Base-by-base conservation (phyloP, 441 rosid genomes). In the Jatropha multifida region DNA sequence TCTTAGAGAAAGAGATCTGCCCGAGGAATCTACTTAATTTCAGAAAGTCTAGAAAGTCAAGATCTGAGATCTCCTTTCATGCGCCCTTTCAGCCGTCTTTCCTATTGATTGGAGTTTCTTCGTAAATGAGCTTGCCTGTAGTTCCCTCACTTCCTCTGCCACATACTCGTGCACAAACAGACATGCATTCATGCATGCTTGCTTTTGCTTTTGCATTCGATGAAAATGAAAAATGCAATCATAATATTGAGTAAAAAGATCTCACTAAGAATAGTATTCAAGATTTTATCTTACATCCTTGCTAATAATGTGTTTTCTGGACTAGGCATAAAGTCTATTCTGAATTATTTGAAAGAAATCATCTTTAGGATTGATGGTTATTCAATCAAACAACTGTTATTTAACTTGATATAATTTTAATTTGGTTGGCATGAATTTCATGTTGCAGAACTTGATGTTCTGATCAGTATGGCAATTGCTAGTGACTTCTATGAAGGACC, bases 401-500 rank as follows among this genome's bases (percentile, higher is more conserved):
- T 49, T 55, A 37, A 54, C 66, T 65, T 42, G 74, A 44, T 74
- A 20, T 46, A 23, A 42, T 52, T 40, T 72, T 23, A 71, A 18
- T 71, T 18, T 68, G 26, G 52, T 66, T 64, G 63, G 23, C 62
- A 59, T 54, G 54, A 63, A 79, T 84, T 32, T 14, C 55, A n/a
- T 76, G 71, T 82, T 86, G 84, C 93, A 94, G 99, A 94, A 81
- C 88, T 96, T 69, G 99, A 96, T 85, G 99, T 88, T 80, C 83
- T 96, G 84, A 91, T 91, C 88, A 92, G 95, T 82, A 82, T 92
- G 55, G 93, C 93, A 67, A 85, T 94, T 79, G 95, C 99, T 55
- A 87, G 90, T 79, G 98, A 96, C 73, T 94, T 88, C 76, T 92
- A 87, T 63, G 99, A 96, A 80, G 96, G 98, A 80, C 90, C 86